Conservation (phyloP, 805 yeast species). For the Nadsonia fulvescens region DNA sequence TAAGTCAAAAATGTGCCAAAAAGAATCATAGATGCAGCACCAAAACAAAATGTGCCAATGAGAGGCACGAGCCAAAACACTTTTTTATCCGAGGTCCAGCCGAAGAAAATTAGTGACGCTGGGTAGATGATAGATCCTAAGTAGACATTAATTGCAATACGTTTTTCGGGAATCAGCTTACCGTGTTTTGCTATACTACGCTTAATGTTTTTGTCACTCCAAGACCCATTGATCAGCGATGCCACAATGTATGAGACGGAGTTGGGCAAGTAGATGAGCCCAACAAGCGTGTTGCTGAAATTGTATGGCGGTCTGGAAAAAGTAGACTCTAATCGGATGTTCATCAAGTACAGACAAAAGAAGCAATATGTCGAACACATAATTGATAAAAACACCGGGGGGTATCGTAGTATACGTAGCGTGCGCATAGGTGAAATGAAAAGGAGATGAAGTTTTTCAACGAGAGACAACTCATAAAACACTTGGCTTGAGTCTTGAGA, state of each 20-base stretch:
- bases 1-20: slow-evolving; percentile 71
- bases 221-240: slow-evolving; percentile 62
- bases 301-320: slow-evolving; percentile 52
- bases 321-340: slow-evolving; percentile 49
- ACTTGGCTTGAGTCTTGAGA: neutral
- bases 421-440: slow-evolving; percentile 41
- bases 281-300: slow-evolving; percentile 46
- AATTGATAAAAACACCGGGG: slow-evolving; percentile 56
- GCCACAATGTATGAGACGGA: slow-evolving; percentile 62
- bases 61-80: slow-evolving; percentile 65
- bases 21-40: slow-evolving; percentile 68
- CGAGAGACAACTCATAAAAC: slow-evolving; percentile 5
- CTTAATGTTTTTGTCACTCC: slow-evolving; percentile 48
- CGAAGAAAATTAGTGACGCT: slow-evolving; percentile 50
- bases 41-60: slow-evolving; percentile 66
- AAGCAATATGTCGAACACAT: slow-evolving; percentile 55
- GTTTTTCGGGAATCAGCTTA: slow-evolving; percentile 51
- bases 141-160: slow-evolving; percentile 59
- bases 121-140: slow-evolving; percentile 47
- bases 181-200: slow-evolving; percentile 40
- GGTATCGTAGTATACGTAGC: slow-evolving; percentile 41
- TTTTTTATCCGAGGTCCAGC: slow-evolving; percentile 60
- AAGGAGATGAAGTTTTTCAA: slow-evolving; percentile 13
- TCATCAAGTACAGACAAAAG: slow-evolving; percentile 51
- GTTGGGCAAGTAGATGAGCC: slow-evolving; percentile 68